Evolutionary conservation across 257 asterid species (phyloP).

Genomic region (Ehretia macrophylla): DNA sequence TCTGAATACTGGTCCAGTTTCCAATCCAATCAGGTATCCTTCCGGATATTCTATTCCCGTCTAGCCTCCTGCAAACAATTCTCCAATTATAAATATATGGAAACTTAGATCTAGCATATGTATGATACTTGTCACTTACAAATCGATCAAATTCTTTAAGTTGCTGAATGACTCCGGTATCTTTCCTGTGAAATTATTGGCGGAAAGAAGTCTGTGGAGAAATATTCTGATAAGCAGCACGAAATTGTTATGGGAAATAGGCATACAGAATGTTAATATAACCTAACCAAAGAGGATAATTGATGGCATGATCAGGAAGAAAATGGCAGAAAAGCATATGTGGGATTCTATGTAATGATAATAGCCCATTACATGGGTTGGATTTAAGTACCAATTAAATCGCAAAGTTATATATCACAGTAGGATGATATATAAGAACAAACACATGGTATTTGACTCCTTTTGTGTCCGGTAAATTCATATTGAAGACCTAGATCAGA

Average conservation of each 20-base stretch:
- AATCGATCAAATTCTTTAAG: conserved; percentile 63
- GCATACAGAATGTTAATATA: no score
- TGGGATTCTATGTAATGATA: no score
- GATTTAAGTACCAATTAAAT: no score
- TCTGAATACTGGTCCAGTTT: conserved; percentile 53
- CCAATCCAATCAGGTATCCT: conserved; percentile 70
- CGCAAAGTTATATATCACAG: no score
- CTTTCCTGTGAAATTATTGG: conserved; percentile 72
- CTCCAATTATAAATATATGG: neutral
- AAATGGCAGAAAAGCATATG: no score
- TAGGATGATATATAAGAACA: no score
- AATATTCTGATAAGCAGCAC: neutral
- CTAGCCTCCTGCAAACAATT: conserved; percentile 78
- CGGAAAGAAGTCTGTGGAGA: conserved; percentile 65
- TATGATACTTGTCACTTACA: conserved; percentile 49
- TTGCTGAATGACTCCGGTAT: conserved; percentile 61
- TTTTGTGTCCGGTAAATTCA: no score
- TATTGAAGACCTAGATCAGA: no score
- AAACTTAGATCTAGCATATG: neutral
- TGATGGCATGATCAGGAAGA: no score
- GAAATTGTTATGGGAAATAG: neutral
- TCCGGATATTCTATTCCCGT: conserved; percentile 62
- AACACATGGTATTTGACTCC: no score
- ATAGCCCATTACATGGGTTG: no score
- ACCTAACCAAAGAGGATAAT: no score